Percentiles rank a stretch among this genome's conserved stretches.
Conservation (phyloP, 169 alveolate genomes). For the Theileria parva region DNA sequence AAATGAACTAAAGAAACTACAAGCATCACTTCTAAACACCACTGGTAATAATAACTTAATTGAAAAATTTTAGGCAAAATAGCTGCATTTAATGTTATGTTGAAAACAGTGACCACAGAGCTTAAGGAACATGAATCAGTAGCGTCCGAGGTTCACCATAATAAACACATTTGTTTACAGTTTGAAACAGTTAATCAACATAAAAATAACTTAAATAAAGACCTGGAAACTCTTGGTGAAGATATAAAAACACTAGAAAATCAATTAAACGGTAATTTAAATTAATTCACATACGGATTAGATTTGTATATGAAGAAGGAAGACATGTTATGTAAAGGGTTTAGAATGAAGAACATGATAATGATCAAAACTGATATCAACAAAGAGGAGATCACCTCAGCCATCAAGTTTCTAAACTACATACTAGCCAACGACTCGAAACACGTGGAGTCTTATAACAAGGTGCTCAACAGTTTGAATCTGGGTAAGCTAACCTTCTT, state of each 20-base stretch:
- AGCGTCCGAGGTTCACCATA: constrained; percentile 15
- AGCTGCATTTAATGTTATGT: constrained; percentile 15
- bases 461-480: background rate
- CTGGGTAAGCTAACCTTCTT: background rate
- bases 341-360: constrained; percentile 26
- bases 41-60: constrained; percentile 27
- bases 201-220: constrained; percentile 16
- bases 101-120: constrained; percentile 16
- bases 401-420: constrained; percentile 31
- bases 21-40: background rate
- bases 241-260: background rate
- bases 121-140: constrained; percentile 27
- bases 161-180: constrained; percentile 17
- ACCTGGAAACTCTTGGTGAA: background rate
- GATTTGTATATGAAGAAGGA: constrained; percentile 4
- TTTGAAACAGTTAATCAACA: constrained; percentile 41
- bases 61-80: constrained; percentile 12
- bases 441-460: constrained; percentile 17
- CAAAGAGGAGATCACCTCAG: constrained; percentile 23
- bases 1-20: background rate
- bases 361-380: background rate
- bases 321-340: background rate
- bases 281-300: background rate
- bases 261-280: background rate
- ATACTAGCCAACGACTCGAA: constrained; percentile 35